Evolutionary conservation across 108 stramenopile species (phyloP), one percentile per base, ranked within the genome.

Genomic region (Fragilariopsis cylindrus): DNA sequence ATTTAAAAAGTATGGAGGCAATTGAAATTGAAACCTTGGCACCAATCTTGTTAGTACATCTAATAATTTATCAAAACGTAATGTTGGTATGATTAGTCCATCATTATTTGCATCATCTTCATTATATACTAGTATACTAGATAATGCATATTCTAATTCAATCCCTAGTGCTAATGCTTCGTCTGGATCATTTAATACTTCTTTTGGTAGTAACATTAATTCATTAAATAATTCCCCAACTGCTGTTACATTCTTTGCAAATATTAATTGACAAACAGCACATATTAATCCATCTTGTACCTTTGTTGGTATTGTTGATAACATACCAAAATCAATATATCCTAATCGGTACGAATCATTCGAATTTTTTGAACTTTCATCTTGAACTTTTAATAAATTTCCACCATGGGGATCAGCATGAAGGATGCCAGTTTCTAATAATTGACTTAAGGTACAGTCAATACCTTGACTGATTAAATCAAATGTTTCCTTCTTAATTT

Each of bases 381-480:
- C 15, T 7, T 54, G 21, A n/a, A 90, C 79, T 57, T 90, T 93
- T 48, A 90, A 77, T 5, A 93, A 72, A 76, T 91, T 91, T 0
- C 90, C 92, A 0, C 82, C 84, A 71, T 93, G 90, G 4, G 92
- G 90, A 75, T 93, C 92, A 4, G 90, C 92, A 75, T 87, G 86
- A 19, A 86, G 70, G n/a, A 89, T 56, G 18, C 92, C 92, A 7
- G 85, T 83, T 30, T 86, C 90, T 60, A 93, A 69, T n/a, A 93
- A 68, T 66, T 93, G 92, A 30, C 79, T 85, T 9, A 93, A 69
- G 0, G 92, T 93, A n/a, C 85, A 88, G 39, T 88, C 87, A 41
- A 90, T 93, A 3, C 88, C 88, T 47, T 82, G 60, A 54, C 86
- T 71, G 40, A 93, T 84, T 69, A 93, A 46, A 8, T 69, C 87